A percentile compares a stretch with the other conserved stretches of the same genome.
phyloP scores from a whole-genome alignment of 2,329 filamentous ascomycete genomes.

The Trichocomaceae sp. region DNA sequence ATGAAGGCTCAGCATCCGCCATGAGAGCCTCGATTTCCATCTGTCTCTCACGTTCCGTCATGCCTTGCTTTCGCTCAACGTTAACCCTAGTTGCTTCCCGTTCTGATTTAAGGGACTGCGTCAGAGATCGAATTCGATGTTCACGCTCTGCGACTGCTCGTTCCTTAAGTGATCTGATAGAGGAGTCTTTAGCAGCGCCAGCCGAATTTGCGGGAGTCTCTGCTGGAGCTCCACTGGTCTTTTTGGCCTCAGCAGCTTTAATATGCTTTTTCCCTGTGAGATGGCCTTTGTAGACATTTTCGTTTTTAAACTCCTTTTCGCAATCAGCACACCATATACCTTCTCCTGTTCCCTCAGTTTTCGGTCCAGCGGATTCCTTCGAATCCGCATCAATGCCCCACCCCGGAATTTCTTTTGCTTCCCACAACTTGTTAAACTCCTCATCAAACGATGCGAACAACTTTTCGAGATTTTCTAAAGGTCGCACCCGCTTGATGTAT shows the following conservation, averaged over 20 bases:
- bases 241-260: slow-evolving; percentile 65
- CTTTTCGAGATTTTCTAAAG: slow-evolving; percentile 77
- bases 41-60: slow-evolving; percentile 93
- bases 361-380: slow-evolving; percentile 36
- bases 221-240: slow-evolving; percentile 36
- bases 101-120: slow-evolving; percentile 76
- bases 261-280: slow-evolving; percentile 88
- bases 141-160: slow-evolving; percentile 85
- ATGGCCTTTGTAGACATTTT: slow-evolving; percentile 89
- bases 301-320: slow-evolving; percentile 90
- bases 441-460: slow-evolving; percentile 68
- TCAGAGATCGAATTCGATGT: slow-evolving; percentile 70
- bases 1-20: slow-evolving; percentile 47
- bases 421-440: slow-evolving; percentile 81
- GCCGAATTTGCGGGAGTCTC: slow-evolving; percentile 22
- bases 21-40: slow-evolving; percentile 88
- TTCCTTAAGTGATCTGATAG: slow-evolving; percentile 62
- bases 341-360: slow-evolving; percentile 54
- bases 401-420: slow-evolving; percentile 67
- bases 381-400: slow-evolving; percentile 58
- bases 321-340: slow-evolving; percentile 87
- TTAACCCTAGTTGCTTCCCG: slow-evolving; percentile 86
- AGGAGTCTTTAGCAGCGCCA: slow-evolving; percentile 17
- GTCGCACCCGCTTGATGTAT: slow-evolving; percentile 77
- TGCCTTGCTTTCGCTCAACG: slow-evolving; percentile 91